Evolutionary conservation across 1,139 yeast species (phyloP).

Genomic region (Suhomyces kunorum): DNA sequence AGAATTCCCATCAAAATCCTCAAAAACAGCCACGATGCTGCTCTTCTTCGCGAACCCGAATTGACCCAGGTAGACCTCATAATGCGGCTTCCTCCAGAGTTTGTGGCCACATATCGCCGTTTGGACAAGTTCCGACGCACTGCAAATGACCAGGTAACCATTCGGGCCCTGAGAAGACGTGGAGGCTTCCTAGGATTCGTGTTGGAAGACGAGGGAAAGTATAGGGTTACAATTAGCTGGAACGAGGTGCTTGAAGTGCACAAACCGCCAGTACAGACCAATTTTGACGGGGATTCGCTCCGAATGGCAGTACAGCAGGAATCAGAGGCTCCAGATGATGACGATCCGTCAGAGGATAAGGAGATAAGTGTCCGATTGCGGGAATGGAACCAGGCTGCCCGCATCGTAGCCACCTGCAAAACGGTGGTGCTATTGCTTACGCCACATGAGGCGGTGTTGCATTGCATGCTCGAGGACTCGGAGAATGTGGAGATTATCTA

Average conservation of each 20-base stretch:
- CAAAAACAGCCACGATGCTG: constrained; percentile 45
- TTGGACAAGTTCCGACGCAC: constrained; percentile 54
- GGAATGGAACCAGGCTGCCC: constrained; percentile 61
- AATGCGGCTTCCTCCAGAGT: constrained; percentile 51
- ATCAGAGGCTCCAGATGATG: constrained; percentile 18
- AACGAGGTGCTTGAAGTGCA: constrained; percentile 47
- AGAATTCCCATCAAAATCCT: constrained; percentile 58
- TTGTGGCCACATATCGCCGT: constrained; percentile 50
- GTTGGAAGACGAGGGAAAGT: constrained; percentile 55
- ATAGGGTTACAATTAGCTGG: constrained; percentile 59
- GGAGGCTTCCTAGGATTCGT: constrained; percentile 50
- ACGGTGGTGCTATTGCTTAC: constrained; percentile 54
- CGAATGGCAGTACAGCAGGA: constrained; percentile 19
- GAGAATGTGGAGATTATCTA: constrained; percentile 58
- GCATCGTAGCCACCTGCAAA: constrained; percentile 54
- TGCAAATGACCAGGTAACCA: constrained; percentile 34
- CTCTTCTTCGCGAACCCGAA: constrained; percentile 49
- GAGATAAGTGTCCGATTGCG: constrained; percentile 47
- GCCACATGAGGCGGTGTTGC: constrained; percentile 53
- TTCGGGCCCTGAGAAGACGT: constrained; percentile 34
- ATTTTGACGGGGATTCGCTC: constrained; percentile 25
- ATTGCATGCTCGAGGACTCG: constrained; percentile 57
- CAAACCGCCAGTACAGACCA: constrained; percentile 24
- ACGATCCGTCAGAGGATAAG: constrained; percentile 30
- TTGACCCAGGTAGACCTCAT: constrained; percentile 49